Evolutionary conservation across 345 rosid species (phyloP).

Genomic region (Reutealis trisperma): DNA sequence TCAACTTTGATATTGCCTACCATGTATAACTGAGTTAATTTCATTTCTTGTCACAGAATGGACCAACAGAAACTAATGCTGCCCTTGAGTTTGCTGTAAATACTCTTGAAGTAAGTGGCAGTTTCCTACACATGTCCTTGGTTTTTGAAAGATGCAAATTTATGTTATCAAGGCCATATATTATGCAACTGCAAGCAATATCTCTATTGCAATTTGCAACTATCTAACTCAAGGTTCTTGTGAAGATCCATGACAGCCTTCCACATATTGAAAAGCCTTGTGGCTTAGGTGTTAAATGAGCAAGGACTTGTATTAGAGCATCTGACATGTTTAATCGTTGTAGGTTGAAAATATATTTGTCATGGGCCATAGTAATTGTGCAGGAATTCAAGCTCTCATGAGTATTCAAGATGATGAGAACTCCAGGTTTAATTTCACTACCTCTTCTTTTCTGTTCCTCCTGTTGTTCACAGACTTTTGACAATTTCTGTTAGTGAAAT

Average conservation of each 20-base stretch:
- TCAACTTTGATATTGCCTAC: neutral
- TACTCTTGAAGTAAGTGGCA: conserved; percentile 23
- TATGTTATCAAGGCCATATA: neutral
- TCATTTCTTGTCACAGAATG: conserved; percentile 18
- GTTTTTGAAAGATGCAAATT: neutral
- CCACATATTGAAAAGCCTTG: too few species aligned
- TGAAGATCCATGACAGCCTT: neutral
- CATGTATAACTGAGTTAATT: neutral
- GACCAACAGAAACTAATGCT: conserved; percentile 37
- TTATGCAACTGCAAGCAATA: neutral
- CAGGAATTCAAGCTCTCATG: conserved; percentile 38
- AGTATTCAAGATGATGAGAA: conserved; percentile 23
- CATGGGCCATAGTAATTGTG: conserved; percentile 38
- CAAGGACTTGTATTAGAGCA: neutral
- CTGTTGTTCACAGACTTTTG: too few species aligned
- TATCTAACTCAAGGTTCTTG: neutral
- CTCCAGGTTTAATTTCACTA: conserved; percentile 9
- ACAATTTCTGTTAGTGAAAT: too few species aligned
- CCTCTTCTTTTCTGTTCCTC: neutral
- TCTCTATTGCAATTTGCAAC: neutral
- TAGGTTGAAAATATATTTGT: conserved; percentile 34
- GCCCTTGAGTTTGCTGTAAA: conserved; percentile 38
- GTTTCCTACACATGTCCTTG: neutral
- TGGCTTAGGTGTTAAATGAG: neutral
- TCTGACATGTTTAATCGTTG: conserved; percentile 1